Percentiles rank a stretch among this genome's conserved stretches.
These are phyloP conservation scores for Eucalyptus viminalis DNA, from an alignment of 345 rosid species.

Conservation along the genomic window DNA sequence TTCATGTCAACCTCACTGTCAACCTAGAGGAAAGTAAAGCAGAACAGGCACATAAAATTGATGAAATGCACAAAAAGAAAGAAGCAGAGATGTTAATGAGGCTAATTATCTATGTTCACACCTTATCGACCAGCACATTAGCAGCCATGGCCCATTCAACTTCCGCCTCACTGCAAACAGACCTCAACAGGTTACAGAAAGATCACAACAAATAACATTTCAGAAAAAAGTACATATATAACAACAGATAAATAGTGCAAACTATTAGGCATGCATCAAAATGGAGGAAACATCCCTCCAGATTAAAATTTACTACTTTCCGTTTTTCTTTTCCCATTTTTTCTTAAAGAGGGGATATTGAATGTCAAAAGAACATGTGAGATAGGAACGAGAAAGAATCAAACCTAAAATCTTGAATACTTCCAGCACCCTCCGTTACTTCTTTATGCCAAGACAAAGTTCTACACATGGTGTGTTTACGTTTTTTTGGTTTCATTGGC, in stretches of 20 bases:
- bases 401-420: constrained; percentile 62
- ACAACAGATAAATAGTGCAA: background rate
- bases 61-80: background rate
- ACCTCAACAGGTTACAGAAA: background rate
- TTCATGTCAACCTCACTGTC: constrained; percentile 36
- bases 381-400: background rate
- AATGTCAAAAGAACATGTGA: background rate
- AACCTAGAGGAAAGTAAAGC: constrained; percentile 17
- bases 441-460: constrained; percentile 63
- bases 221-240: background rate
- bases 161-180: constrained; percentile 54
- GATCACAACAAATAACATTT: background rate
- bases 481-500: constrained; percentile 43
- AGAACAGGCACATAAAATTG: background rate
- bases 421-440: constrained; percentile 19
- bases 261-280: background rate
- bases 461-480: constrained; percentile 42
- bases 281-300: background rate
- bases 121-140: constrained; percentile 68
- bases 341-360: background rate
- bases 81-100: background rate
- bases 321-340: background rate
- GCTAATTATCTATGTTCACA: constrained; percentile 5
- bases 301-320: background rate
- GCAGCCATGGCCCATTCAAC: constrained; percentile 55